Base-by-base conservation (phyloP, 352 stramenopile species). In the Globisporangium echinulatum region DNA sequence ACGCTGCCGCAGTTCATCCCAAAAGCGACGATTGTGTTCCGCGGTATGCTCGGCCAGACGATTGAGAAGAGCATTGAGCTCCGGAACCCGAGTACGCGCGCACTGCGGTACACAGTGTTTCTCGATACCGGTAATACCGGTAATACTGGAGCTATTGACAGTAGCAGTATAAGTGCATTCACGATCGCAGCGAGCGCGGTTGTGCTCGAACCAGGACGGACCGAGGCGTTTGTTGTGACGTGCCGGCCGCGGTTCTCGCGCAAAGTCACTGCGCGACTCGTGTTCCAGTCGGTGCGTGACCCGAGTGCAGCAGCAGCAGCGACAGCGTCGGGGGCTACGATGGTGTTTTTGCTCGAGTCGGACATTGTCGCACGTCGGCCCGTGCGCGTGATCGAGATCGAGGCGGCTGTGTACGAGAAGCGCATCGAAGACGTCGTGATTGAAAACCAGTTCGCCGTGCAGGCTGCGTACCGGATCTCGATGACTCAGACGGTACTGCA, bases 21-120 rank as follows among this genome's bases (percentile, higher is more conserved):
- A 4, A 98, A 97, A 61, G 90, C 87, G 9, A 96, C 81, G 37
- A 96, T 98, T 57, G 88, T 97, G 46, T 98, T 98, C 62, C 78
- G 82, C 38, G 93, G 89, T 5, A 66, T 79, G 4, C 66, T 98
- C 6, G 93, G 93, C 0, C 81, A 88, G 46, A 63, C 77, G 17
- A 94, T 97, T 37, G 80, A 87, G 13, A 98, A 98, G 52, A 96
- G 66, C 7, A 98, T 98, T 39, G 94, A 98, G 61, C 72, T 98
- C 2, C 90, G 87, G 60, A 98, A 98, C 58, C 88, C 92, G 6
- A 92, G 85, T 17, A 72, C 75, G 3, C 83, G 79, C 6, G 66
- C 77, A 5, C 79, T 98, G 42, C 73, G 69, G 4, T 98, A 98
- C 57, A 75, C 92, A 5, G 89, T 98, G 3, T 92, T 89, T 47